phyloP scores from a whole-genome alignment of 2,329 filamentous ascomycete species.

The Chaetomium strumarium region DNA sequence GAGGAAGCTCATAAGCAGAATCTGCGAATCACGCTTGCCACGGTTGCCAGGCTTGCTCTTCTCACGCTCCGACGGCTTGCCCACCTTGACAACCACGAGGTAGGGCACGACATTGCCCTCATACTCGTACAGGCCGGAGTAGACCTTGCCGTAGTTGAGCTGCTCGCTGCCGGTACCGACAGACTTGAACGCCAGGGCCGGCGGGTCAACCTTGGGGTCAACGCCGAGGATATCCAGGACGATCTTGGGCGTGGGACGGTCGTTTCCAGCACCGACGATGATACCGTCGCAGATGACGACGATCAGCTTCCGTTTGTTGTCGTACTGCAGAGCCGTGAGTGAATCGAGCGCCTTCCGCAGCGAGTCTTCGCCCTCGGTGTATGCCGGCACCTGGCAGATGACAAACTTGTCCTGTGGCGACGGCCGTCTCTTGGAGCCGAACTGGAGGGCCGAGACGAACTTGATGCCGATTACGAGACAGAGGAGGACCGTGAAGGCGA shows the following conservation, averaged over 20 bases:
- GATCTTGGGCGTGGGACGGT: slow-evolving; percentile 89
- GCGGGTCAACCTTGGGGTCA: slow-evolving; percentile 86
- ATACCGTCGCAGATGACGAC: slow-evolving; percentile 95
- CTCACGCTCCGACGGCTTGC: slow-evolving; percentile 93
- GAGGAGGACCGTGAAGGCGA: slow-evolving; percentile 76
- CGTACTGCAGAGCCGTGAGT: slow-evolving; percentile 88
- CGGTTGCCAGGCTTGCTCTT: slow-evolving; percentile 96
- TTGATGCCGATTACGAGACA: slow-evolving; percentile 86
- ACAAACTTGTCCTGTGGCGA: slow-evolving; percentile 98
- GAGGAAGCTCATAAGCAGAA: slow-evolving; percentile 97
- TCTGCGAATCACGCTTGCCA: slow-evolving; percentile 98
- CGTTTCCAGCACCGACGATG: slow-evolving; percentile 98
- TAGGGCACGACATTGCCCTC: slow-evolving; percentile 98
- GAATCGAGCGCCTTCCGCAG: slow-evolving; percentile 96
- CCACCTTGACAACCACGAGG: slow-evolving; percentile 93
- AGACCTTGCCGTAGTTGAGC: slow-evolving; percentile 99
- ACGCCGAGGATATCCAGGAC: slow-evolving; percentile 96
- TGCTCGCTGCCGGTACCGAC: slow-evolving; percentile 94
- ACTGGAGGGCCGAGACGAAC: slow-evolving; percentile 93
- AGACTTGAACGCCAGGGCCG: slow-evolving; percentile 93
- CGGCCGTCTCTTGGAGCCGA: slow-evolving; percentile 81
- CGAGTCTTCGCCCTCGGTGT: slow-evolving; percentile 97
- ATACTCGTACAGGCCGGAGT: slow-evolving; percentile 95
- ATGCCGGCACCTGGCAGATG: slow-evolving; percentile 95
- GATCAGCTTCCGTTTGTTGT: slow-evolving; percentile 95